Evolutionary conservation across 257 asterid species (phyloP).

Genomic region (Petunia secreta): DNA sequence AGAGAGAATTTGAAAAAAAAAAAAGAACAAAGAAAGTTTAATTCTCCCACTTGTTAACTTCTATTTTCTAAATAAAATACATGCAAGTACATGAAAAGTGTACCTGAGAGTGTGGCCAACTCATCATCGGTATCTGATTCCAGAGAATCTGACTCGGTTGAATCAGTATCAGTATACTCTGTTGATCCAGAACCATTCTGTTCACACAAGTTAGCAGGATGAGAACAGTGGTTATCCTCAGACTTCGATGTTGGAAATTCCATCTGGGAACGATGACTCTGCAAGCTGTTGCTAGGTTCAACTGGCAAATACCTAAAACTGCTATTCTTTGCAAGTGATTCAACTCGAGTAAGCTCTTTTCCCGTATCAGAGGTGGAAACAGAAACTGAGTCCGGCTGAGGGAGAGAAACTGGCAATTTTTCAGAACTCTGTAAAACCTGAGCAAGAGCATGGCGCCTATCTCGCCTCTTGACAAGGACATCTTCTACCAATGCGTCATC

Average conservation of each 20-base stretch:
- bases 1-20: too few species aligned
- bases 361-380: conserved; percentile 48
- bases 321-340: conserved; percentile 56
- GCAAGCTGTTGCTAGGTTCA: conserved; percentile 54
- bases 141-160: conserved; percentile 79
- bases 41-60: too few species aligned
- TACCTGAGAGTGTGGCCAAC: conserved; percentile 79
- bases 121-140: conserved; percentile 86
- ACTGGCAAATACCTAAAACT: conserved; percentile 50
- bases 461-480: conserved; percentile 43
- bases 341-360: conserved; percentile 58
- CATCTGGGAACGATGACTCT: conserved; percentile 44
- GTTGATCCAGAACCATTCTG: conserved; percentile 70
- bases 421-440: conserved; percentile 45
- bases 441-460: conserved; percentile 39
- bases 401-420: conserved; percentile 37
- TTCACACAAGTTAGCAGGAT: conserved; percentile 53
- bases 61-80: too few species aligned
- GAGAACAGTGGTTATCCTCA: conserved; percentile 50
- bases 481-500: conserved; percentile 39
- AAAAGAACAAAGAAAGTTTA: too few species aligned
- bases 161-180: conserved; percentile 95
- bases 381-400: conserved; percentile 43
- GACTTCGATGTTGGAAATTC: conserved; percentile 56
- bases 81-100: too few species aligned